Conservation (phyloP, 2,329 filamentous ascomycete genomes). For the Pestalotiopsis sp. region DNA sequence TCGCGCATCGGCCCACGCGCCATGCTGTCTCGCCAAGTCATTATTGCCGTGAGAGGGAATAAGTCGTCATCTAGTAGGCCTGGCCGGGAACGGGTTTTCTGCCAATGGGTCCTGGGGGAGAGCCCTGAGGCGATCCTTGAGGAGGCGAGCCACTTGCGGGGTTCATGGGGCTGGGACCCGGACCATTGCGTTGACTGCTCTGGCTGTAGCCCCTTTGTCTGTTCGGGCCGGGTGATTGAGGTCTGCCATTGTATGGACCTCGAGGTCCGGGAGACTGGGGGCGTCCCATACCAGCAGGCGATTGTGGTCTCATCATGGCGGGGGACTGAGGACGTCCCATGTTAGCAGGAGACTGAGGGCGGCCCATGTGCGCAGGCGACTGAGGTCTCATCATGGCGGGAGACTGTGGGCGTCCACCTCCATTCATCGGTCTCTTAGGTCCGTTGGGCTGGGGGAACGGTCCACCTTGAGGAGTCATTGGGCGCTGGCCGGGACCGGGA, state of each 20-base stretch:
- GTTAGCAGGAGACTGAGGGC: conserved; percentile 22
- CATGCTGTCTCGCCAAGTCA: conserved; percentile 9
- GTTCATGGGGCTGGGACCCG: conserved; percentile 51
- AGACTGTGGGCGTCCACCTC: conserved; percentile 29
- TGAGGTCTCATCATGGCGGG: conserved; percentile 40
- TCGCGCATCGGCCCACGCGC: conserved; percentile 13
- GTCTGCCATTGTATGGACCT: conserved; percentile 41
- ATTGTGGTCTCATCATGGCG: conserved; percentile 33
- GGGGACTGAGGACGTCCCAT: conserved; percentile 30
- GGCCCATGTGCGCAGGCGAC: conserved; percentile 36
- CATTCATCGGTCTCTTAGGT: conserved; percentile 33
- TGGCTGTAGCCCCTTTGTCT: conserved; percentile 42
- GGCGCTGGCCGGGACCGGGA: conserved; percentile 33
- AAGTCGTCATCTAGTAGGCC: conserved; percentile 39
- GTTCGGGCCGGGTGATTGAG: conserved; percentile 48
- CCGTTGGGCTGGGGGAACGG: conserved; percentile 37
- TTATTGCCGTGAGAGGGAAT: conserved; percentile 10
- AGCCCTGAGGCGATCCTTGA: conserved; percentile 32
- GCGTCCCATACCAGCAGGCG: conserved; percentile 24
- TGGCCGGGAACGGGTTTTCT: conserved; percentile 62
- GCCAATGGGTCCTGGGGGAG: conserved; percentile 45
- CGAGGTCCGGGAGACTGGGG: conserved; percentile 25
- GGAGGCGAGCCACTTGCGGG: conserved; percentile 33
- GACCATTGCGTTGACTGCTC: conserved; percentile 41
- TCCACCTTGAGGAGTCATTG: conserved; percentile 42